Conservation (phyloP, 1,284 basidiomycete species). For the Neolentinus lepideus region DNA sequence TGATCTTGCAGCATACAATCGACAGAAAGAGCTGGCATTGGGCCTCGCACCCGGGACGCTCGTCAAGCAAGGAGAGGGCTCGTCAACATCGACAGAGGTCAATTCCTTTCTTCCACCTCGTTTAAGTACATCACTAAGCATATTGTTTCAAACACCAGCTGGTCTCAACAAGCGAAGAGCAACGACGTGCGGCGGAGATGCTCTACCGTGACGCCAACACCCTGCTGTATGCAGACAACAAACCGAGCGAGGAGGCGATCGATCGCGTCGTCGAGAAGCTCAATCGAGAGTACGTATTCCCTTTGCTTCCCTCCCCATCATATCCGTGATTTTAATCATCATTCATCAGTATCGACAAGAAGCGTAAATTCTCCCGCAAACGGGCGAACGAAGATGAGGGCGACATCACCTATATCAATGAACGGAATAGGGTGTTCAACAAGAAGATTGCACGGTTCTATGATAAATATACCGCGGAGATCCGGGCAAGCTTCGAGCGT, state of each 20-base stretch:
- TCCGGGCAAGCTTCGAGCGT: conserved; percentile 91
- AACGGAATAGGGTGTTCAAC: conserved; percentile 97
- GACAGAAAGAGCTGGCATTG: conserved; percentile 79
- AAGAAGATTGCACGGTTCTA: conserved; percentile 98
- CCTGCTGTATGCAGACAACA: conserved; percentile 88
- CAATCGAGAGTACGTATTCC: conserved; percentile 80
- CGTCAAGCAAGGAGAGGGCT: conserved; percentile 31
- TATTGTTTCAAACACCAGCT: conserved; percentile 26
- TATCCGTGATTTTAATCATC: not conserved
- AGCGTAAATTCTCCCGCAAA: conserved; percentile 82
- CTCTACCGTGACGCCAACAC: conserved; percentile 89
- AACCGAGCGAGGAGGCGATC: conserved; percentile 90
- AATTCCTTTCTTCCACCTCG: not conserved
- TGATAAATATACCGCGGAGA: conserved; percentile 95
- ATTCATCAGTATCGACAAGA: conserved; percentile 71
- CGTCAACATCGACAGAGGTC: conserved; percentile 11
- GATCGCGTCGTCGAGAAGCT: conserved; percentile 90
- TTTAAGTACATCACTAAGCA: not conserved
- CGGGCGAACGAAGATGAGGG: conserved; percentile 87
- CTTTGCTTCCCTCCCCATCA: not conserved
- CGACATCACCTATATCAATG: conserved; percentile 99
- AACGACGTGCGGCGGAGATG: conserved; percentile 66
- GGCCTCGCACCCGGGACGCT: conserved; percentile 64
- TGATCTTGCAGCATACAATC: conserved; percentile 78
- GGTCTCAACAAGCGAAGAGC: conserved; percentile 48